Percentiles rank a stretch among this genome's conserved stretches.
Evolutionary conservation across 129 eudicot genomes (phyloP).

Genomic region (Deinandra increscens): DNA sequence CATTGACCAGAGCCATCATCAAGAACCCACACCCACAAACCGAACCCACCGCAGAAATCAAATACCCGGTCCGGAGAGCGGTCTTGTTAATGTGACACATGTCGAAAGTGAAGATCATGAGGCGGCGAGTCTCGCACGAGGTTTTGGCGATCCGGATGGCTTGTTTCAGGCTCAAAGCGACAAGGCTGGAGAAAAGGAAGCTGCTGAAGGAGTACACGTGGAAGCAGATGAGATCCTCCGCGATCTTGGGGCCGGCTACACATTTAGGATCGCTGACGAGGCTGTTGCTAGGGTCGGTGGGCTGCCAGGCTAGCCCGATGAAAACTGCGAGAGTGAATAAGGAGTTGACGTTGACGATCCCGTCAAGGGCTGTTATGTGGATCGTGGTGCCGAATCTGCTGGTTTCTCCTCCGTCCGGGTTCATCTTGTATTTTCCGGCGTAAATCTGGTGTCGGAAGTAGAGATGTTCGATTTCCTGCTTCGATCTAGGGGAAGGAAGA

Average conservation of each 20-base stretch:
- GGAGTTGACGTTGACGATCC: conserved; percentile 73
- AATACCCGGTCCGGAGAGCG: conserved; percentile 64
- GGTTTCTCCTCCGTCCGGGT: conserved; percentile 6
- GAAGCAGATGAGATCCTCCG: conserved; percentile 64
- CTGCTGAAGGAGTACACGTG: conserved; percentile 93
- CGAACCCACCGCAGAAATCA: conserved; percentile 78
- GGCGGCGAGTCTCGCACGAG: conserved; percentile 32
- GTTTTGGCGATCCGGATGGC: conserved; percentile 54
- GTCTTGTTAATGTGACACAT: conserved; percentile 51
- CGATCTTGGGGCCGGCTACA: conserved; percentile 41
- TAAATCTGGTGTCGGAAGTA: background rate
- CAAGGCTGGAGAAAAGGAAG: conserved; percentile 84
- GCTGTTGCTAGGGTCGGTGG: conserved; percentile 58
- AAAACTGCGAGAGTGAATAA: conserved; percentile 90
- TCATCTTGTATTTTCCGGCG: conserved; percentile 19
- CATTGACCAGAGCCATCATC: conserved; percentile 82
- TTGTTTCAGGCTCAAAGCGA: conserved; percentile 82
- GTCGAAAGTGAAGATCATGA: conserved; percentile 38
- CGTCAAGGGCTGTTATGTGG: conserved; percentile 78
- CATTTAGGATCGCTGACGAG: conserved; percentile 46
- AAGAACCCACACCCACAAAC: conserved; percentile 71
- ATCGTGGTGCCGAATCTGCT: conserved; percentile 45
- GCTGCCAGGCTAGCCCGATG: conserved; percentile 92
- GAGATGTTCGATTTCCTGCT: background rate
- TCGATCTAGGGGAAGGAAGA: conserved; percentile 28